phyloP scores from a whole-genome alignment of 352 stramenopile genomes.

The Phytophthora aleatoria region DNA sequence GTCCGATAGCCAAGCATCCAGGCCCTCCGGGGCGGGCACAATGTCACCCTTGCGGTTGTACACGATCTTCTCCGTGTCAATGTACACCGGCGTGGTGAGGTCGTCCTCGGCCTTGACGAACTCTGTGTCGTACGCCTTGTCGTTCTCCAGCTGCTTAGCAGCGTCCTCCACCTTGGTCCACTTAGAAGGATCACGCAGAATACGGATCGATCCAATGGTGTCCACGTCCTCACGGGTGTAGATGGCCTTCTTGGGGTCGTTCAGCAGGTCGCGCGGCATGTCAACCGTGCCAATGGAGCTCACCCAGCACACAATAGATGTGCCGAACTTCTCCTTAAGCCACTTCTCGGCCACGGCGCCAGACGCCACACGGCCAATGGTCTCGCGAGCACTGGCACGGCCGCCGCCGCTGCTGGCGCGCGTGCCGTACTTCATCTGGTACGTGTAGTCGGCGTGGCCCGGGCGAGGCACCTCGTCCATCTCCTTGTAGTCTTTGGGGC shows the following conservation, averaged over 20 bases:
- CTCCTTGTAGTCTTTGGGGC: slow-evolving; percentile 96
- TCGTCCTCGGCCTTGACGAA: slow-evolving; percentile 73
- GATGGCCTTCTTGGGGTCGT: slow-evolving; percentile 61
- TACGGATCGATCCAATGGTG: slow-evolving; percentile 76
- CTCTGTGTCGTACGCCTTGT: slow-evolving; percentile 70
- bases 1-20: slow-evolving; percentile 75
- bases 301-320: slow-evolving; percentile 89
- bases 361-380: slow-evolving; percentile 97
- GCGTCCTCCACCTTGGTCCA: slow-evolving; percentile 55
- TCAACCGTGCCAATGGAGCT: slow-evolving; percentile 85
- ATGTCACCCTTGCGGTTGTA: slow-evolving; percentile 85
- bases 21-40: slow-evolving; percentile 55
- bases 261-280: slow-evolving; percentile 78
- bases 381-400: slow-evolving; percentile 96
- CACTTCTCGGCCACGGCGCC: slow-evolving; percentile 97
- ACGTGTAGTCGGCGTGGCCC: slow-evolving; percentile 98
- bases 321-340: slow-evolving; percentile 92
- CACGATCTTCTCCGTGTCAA: slow-evolving; percentile 93
- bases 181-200: slow-evolving; percentile 71
- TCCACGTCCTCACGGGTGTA: slow-evolving; percentile 90
- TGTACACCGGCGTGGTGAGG: slow-evolving; percentile 81
- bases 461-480: slow-evolving; percentile 93
- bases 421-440: slow-evolving; percentile 99
- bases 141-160: slow-evolving; percentile 59
- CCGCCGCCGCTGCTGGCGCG: slow-evolving; percentile 96